Evolutionary conservation across 176 grass and related monocot genomes (phyloP).

Genomic region (Cymbopogon citratus): DNA sequence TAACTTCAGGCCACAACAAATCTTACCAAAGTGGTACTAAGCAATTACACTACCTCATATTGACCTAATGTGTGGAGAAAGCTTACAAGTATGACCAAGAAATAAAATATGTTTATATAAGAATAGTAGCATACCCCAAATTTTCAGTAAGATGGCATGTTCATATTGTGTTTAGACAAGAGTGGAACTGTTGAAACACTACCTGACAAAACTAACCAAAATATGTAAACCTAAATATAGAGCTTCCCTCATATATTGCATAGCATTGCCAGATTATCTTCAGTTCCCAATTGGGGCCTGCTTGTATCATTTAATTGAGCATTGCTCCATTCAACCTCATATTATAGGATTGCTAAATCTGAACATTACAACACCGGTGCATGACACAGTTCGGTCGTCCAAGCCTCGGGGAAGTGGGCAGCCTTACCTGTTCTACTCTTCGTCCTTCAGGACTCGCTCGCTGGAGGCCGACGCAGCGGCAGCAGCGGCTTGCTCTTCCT

Average conservation of each 20-base stretch:
- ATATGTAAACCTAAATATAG: neutral
- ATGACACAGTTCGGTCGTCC: neutral
- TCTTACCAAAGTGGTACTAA: neutral
- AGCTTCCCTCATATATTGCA: neutral
- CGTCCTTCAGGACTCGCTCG: constrained; percentile 58
- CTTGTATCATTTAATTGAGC: neutral
- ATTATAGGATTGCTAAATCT: neutral
- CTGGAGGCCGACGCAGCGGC: neutral
- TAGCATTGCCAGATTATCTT: neutral
- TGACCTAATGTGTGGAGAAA: neutral
- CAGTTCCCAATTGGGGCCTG: neutral
- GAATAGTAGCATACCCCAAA: neutral
- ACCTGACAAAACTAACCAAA: neutral
- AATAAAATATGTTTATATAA: neutral
- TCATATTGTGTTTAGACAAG: neutral
- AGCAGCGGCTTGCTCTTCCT: constrained; percentile 31
- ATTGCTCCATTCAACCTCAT: neutral
- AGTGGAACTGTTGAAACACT: neutral
- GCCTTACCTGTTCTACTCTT: constrained; percentile 37
- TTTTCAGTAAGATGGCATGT: neutral
- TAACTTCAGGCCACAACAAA: neutral
- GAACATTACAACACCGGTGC: neutral
- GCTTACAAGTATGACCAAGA: neutral
- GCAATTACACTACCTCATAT: neutral
- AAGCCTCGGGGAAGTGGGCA: neutral